Conservation (phyloP, 192 early-diverging fungal species). For the Backusella sp. region DNA sequence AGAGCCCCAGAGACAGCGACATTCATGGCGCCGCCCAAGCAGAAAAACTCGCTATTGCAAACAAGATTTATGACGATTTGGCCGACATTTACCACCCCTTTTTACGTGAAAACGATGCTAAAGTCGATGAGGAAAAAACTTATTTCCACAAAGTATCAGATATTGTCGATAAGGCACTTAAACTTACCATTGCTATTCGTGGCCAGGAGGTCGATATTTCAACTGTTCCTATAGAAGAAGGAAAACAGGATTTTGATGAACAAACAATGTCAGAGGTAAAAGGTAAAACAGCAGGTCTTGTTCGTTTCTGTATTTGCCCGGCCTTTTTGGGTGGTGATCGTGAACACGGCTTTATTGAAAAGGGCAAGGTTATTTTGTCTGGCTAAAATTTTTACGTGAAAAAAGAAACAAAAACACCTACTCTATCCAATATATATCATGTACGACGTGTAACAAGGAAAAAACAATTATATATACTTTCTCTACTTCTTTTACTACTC, state of each 20-base stretch:
- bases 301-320: conserved; percentile 37
- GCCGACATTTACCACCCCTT: conserved; percentile 33
- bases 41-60: conserved; percentile 24
- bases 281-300: conserved; percentile 27
- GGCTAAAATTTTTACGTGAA: conserved; percentile 1
- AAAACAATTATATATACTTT: neutral
- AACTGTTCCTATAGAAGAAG: conserved; percentile 30
- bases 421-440: neutral
- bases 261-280: conserved; percentile 36
- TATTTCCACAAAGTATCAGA: conserved; percentile 31
- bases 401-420: conserved; percentile 1
- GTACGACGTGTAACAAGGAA: neutral
- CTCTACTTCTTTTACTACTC: neutral
- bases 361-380: conserved; percentile 37
- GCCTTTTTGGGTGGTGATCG: conserved; percentile 41
- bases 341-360: conserved; percentile 43
- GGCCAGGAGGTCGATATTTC: conserved; percentile 40
- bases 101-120: conserved; percentile 32
- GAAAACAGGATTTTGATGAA: conserved; percentile 33
- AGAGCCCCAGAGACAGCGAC: conserved; percentile 28
- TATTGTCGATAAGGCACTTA: conserved; percentile 34
- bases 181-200: conserved; percentile 36
- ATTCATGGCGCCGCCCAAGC: conserved; percentile 23
- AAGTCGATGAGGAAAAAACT: conserved; percentile 21
- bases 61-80: conserved; percentile 33